Percentiles rank a stretch among this genome's conserved stretches.
These are phyloP conservation scores for Hemerocallis citrina DNA, from an alignment of 106 monocot genomes.

Conservation along the genomic window DNA sequence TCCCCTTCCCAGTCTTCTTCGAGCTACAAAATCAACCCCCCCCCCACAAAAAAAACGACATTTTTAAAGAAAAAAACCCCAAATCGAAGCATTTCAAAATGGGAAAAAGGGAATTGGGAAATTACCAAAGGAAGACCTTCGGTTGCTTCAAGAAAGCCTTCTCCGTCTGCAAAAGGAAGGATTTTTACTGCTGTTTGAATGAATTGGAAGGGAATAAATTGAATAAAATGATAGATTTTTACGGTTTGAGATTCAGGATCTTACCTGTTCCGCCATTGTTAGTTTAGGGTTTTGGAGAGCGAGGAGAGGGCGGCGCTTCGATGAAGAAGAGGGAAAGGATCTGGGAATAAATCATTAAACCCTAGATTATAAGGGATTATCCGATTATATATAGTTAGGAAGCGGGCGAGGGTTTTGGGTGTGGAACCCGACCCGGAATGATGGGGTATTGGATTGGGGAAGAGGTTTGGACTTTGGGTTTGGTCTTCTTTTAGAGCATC, in stretches of 20 bases:
- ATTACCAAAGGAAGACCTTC: constrained; percentile 49
- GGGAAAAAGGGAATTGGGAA: neutral
- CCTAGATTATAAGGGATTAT: no score
- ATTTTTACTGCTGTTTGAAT: no score
- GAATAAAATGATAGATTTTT: no score
- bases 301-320: neutral
- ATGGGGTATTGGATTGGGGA: no score
- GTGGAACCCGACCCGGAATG: neutral
- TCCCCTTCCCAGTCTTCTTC: constrained; percentile 20
- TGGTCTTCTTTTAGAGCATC: no score
- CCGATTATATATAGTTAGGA: neutral
- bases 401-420: neutral
- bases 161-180: constrained; percentile 62
- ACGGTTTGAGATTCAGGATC: no score
- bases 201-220: no score
- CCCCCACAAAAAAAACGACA: neutral
- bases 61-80: no score
- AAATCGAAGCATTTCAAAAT: no score
- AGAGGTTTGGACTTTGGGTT: no score
- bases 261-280: constrained; percentile 6
- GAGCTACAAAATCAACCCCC: constrained; percentile 5
- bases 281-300: neutral
- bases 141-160: constrained; percentile 60
- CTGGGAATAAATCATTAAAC: neutral
- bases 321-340: neutral